A percentile compares a stretch with the other conserved stretches of the same genome.
These are phyloP conservation scores for Blastocystis sp. DNA, from an alignment of 352 stramenopile genomes.

Conservation along the genomic window DNA sequence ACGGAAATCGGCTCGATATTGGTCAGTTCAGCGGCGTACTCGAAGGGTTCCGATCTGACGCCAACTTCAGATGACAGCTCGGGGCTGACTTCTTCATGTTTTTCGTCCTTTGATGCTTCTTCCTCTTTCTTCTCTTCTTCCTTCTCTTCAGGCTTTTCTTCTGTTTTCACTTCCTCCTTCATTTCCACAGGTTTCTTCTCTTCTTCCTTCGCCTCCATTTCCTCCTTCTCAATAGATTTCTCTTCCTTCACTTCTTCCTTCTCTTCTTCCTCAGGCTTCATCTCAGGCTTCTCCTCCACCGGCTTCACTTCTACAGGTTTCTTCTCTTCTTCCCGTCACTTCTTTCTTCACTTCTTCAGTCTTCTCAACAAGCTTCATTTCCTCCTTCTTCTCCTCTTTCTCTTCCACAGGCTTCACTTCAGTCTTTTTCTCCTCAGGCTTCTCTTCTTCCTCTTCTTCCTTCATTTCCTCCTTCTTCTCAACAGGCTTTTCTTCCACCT, in stretches of 20 bases:
- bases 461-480: too few relatives aligned
- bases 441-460: too few relatives aligned
- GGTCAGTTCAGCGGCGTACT: background rate
- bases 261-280: background rate
- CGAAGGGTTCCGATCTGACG: background rate
- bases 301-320: background rate
- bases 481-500: too few relatives aligned
- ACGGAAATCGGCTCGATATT: constrained; percentile 23
- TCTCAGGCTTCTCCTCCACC: background rate
- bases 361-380: too few relatives aligned
- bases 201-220: background rate
- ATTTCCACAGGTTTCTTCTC: background rate
- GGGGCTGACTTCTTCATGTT: background rate
- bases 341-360: background rate
- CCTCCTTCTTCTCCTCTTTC: too few relatives aligned
- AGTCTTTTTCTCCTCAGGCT: too few relatives aligned
- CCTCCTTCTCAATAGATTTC: background rate
- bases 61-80: background rate
- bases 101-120: background rate
- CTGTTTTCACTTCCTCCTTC: background rate
- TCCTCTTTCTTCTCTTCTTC: background rate
- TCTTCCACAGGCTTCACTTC: too few relatives aligned
- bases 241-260: constrained; percentile 27
- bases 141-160: background rate
- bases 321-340: background rate